These are phyloP conservation scores for Syzygium syzygioides DNA, from an alignment of 441 rosid species.

Conservation along the genomic window DNA sequence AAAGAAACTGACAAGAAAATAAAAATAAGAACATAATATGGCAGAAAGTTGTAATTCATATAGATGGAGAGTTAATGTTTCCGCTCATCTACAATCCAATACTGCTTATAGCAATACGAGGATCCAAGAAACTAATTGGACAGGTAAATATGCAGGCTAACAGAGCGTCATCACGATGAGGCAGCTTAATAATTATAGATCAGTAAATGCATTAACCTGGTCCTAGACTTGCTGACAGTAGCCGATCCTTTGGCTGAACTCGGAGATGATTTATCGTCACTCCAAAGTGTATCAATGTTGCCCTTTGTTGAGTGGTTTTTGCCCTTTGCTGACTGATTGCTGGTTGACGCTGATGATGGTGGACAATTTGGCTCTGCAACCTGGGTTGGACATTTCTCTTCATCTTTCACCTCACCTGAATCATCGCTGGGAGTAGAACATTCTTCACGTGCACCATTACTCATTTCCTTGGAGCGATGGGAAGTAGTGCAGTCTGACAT, in stretches of 20 bases:
- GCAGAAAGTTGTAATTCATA: background rate
- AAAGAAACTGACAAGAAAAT: background rate
- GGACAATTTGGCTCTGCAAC: conserved; percentile 3
- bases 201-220: conserved; percentile 43
- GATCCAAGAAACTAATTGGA: background rate
- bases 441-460: conserved; percentile 6
- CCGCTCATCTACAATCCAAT: background rate
- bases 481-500: conserved; percentile 7
- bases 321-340: conserved; percentile 17
- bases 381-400: conserved; percentile 11
- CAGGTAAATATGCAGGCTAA: background rate
- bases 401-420: conserved; percentile 8
- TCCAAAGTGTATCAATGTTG: conserved; percentile 47
- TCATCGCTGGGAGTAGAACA: conserved; percentile 1
- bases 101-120: background rate
- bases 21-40: background rate
- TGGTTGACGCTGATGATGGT: conserved; percentile 10
- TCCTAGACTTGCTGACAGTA: conserved; percentile 41
- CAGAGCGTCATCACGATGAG: background rate
- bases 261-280: conserved; percentile 49
- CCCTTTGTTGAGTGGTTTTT: conserved; percentile 12
- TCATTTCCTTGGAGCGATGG: conserved; percentile 14
- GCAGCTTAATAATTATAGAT: background rate
- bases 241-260: conserved; percentile 39
- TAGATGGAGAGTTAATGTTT: background rate